phyloP scores from a whole-genome alignment of 2,329 filamentous ascomycete species.

The Didymellaceae sp. region DNA sequence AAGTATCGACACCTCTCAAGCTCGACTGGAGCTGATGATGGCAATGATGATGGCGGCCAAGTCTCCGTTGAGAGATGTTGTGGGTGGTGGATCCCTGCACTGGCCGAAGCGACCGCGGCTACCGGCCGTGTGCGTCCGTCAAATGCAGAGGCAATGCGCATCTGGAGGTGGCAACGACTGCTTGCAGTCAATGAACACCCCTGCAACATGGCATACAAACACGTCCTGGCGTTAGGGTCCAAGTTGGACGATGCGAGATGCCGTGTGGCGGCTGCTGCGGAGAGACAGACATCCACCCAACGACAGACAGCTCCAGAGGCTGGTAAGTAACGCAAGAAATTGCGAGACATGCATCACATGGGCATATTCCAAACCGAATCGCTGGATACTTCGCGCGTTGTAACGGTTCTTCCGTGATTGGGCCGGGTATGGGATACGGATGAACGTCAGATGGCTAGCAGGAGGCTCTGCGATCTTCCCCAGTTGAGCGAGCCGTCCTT shows the following conservation, averaged over 20 bases:
- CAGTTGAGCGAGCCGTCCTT: slow-evolving; percentile 39
- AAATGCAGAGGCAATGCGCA: slow-evolving; percentile 21
- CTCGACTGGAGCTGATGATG: slow-evolving; percentile 22
- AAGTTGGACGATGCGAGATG: background rate
- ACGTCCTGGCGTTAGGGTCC: background rate
- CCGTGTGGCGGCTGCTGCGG: background rate
- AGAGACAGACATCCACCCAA: too few species aligned
- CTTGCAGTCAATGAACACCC: slow-evolving; percentile 7
- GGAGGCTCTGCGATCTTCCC: slow-evolving; percentile 43
- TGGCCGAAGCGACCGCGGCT: slow-evolving; percentile 7
- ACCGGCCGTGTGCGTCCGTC: slow-evolving; percentile 1
- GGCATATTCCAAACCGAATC: slow-evolving; percentile 35
- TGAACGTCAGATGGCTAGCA: slow-evolving; percentile 25
- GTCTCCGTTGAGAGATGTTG: slow-evolving; percentile 6
- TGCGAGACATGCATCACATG: slow-evolving; percentile 39
- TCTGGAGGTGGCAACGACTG: slow-evolving; percentile 14
- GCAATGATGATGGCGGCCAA: slow-evolving; percentile 15
- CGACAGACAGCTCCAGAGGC: too few species aligned
- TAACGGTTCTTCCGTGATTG: slow-evolving; percentile 32
- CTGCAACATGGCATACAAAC: background rate
- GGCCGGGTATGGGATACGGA: slow-evolving; percentile 29
- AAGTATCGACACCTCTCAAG: slow-evolving; percentile 12
- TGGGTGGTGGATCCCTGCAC: slow-evolving; percentile 21
- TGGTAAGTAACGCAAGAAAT: too few species aligned
- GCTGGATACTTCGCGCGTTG: slow-evolving; percentile 25